Conservation (phyloP, 108 stramenopile species). For the Nitzschia sp. region DNA sequence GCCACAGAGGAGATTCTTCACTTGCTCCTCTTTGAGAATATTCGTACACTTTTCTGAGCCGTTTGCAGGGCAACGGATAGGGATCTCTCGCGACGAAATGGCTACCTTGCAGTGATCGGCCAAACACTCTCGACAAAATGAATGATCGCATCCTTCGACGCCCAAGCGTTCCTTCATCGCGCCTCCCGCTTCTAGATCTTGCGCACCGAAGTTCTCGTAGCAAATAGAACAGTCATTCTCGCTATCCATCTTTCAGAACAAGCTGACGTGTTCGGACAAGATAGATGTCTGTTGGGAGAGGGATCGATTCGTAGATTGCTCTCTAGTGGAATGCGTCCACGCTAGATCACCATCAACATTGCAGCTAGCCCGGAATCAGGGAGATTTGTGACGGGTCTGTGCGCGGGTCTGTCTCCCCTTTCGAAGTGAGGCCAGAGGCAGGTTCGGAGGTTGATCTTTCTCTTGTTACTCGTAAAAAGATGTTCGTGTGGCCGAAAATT, state of each 20-base stretch:
- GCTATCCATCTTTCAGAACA: not conserved
- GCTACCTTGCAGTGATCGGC: conserved; percentile 23
- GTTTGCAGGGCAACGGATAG: conserved; percentile 25
- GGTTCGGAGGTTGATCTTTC: no score
- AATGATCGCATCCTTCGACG: conserved; percentile 24
- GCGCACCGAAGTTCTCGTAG: conserved; percentile 5
- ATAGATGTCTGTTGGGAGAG: no score
- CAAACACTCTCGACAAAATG: conserved; percentile 28
- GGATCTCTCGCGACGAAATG: conserved; percentile 12
- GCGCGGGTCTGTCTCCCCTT: no score
- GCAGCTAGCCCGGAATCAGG: no score
- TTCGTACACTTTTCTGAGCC: conserved; percentile 2
- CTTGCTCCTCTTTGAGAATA: conserved; percentile 2
- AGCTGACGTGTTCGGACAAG: no score
- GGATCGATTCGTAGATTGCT: no score
- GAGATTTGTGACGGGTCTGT: no score
- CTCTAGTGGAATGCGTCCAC: no score
- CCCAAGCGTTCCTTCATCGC: not conserved
- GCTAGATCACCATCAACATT: no score
- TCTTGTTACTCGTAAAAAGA: no score
- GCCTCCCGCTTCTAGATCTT: not conserved
- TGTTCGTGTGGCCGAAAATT: no score
- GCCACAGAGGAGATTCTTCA: conserved; percentile 9
- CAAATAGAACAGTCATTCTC: conserved; percentile 15
- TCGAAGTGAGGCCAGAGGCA: no score